Base-by-base conservation (phyloP, 2,329 filamentous ascomycete genomes). In the Colletotrichum eremochloae region DNA sequence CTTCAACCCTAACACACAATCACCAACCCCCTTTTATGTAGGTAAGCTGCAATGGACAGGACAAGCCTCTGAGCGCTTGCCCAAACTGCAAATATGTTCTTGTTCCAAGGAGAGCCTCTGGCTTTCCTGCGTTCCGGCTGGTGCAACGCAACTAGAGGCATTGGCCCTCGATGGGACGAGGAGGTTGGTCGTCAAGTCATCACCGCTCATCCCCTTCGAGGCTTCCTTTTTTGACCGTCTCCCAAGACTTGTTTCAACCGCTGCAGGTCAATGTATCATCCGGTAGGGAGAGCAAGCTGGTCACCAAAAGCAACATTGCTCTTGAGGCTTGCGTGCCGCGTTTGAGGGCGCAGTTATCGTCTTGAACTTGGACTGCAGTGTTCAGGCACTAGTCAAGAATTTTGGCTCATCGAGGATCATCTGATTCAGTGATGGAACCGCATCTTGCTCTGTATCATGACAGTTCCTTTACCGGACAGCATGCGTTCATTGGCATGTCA, bases 201-300 rank as follows among this genome's bases (percentile, higher is more conserved):
- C 53, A 66, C 63, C 11, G 31, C 68, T 46, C 40, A 61, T 56
- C 48, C 40, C 40, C 31, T 15, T 48, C 38, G 15, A 42, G 11
- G 5, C n/a, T 29, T n/a, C 18, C 44, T 46, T 46, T 31, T 33
- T 29, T 24, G 20, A 24, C 31, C 14, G 42, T n/a, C 65, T 62
- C 36, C 40, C 36, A 14, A 40, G n/a, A 31, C 46, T 38, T 61
- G 48, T 69, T 72, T 44, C 55, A 40, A 61, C 48, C 69, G 46
- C 66, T 69, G 66, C 66, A 65, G 38, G 46, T 42, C 55, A 52
- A 14, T 15, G 53, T 72, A 48, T 40, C 66, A 65, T 38, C 69
- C 64, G 40, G 24, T 44, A 61, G 60, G 40, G 20, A 33, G 29
- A 5, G 36, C 15, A 14, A 36, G 31, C 44, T 7, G 20, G 14